Evolutionary conservation across 1,284 basidiomycete genomes (phyloP), one percentile per base, ranked within the genome.

Genomic region (Pyrrhoderma noxium): DNA sequence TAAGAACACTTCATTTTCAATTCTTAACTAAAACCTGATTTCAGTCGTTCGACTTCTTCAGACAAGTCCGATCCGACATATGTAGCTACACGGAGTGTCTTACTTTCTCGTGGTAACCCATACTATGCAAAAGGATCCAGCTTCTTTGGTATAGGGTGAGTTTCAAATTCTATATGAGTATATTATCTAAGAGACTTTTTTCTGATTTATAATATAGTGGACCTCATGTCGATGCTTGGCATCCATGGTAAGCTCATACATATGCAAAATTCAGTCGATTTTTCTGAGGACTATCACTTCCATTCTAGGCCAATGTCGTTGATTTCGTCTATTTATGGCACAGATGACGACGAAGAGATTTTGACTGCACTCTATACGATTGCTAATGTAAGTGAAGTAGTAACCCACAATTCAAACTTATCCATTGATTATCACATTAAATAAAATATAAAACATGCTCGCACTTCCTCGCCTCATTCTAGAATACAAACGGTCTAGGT

Each of bases 401-500:
- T 39, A 36, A 21, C 14, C 22, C 57, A 25, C 40, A 43, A 25
- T 35, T 11, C 36, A 21, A 39, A 16, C 8, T 14, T 45, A 19
- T 45, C 22, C 23, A 19, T 1, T 25, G n/a, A n/a, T n/a, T n/a
- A n/a, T n/a, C n/a, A n/a, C n/a, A n/a, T 18, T 16, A 22, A 21
- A 3, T 21, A 21, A 2, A 16, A 36, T 22, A 9, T 11, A n/a
- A n/a, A n/a, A n/a, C n/a, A n/a, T n/a, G n/a, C n/a, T n/a, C 35
- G 35, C 35, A 11, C 18, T 7, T 21, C 7, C 3, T 36, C 37
- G 2, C 16, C 19, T 45, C 35, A 14, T 4, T 14, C 8, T 40
- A 62, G 85, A 85, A 84, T 62, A 85, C 85, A 1, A 72, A 75
- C 27, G 78, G 82, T 2, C 71, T 89, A n/a, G 85, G 86, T 11